Percentiles rank a stretch among this genome's conserved stretches.
Evolutionary conservation across 345 rosid genomes (phyloP).

Genomic region (Salix udensis): DNA sequence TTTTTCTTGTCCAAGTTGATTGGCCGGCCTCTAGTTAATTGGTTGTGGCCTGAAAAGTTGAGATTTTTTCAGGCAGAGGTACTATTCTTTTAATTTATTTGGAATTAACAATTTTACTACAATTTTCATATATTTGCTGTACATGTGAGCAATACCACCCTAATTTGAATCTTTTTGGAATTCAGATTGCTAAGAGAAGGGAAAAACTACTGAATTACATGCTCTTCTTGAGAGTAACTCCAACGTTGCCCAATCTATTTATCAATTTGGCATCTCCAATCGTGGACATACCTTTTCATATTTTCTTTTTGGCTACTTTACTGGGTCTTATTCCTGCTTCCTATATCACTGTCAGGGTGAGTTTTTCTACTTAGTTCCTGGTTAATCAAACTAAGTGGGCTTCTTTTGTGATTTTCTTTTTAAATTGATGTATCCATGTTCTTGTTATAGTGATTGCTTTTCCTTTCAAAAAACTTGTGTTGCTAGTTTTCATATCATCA

Average conservation of each 20-base stretch:
- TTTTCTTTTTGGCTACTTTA: constrained; percentile 86
- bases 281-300: constrained; percentile 90
- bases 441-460: neutral
- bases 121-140: neutral
- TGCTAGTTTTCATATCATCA: neutral
- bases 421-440: neutral
- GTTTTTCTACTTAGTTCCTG: constrained; percentile 14
- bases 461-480: neutral
- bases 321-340: constrained; percentile 92
- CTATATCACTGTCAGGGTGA: constrained; percentile 86
- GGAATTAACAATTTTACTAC: neutral
- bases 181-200: constrained; percentile 80
- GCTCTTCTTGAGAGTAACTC: constrained; percentile 95
- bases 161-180: neutral
- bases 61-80: constrained; percentile 97
- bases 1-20: constrained; percentile 87
- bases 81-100: constrained; percentile 1
- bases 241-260: constrained; percentile 88
- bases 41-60: constrained; percentile 97
- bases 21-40: constrained; percentile 80
- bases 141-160: neutral
- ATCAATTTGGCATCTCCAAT: constrained; percentile 97
- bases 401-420: constrained; percentile 1
- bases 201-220: constrained; percentile 93
- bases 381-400: neutral